These are phyloP conservation scores for Wickerhamomyces bovis DNA, from an alignment of 805 yeast species.

Conservation along the genomic window DNA sequence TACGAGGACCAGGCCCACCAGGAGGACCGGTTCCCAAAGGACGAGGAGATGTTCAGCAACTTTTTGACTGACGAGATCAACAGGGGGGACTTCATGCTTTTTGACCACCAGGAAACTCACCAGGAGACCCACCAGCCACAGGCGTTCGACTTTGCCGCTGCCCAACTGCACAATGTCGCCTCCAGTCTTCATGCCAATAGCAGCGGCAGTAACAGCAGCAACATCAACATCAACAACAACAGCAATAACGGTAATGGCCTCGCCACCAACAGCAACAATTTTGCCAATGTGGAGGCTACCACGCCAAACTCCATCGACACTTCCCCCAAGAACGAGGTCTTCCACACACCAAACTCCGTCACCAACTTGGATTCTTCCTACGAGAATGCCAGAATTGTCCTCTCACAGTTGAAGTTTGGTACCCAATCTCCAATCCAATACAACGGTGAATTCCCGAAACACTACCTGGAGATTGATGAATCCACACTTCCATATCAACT, in stretches of 20 bases:
- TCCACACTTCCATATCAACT: conserved; percentile 38
- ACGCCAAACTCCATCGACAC: conserved; percentile 14
- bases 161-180: neutral
- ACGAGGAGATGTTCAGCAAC: conserved; percentile 20
- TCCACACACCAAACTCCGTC: conserved; percentile 14
- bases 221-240: neutral
- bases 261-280: neutral
- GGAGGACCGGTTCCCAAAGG: conserved; percentile 4
- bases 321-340: conserved; percentile 10
- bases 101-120: conserved; percentile 6
- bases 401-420: conserved; percentile 23
- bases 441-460: conserved; percentile 21
- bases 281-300: conserved; percentile 5
- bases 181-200: too few relatives aligned
- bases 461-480: conserved; percentile 23
- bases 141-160: neutral
- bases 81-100: conserved; percentile 17
- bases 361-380: conserved; percentile 14
- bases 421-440: conserved; percentile 19
- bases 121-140: conserved; percentile 4
- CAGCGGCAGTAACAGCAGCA: too few relatives aligned
- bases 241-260: neutral
- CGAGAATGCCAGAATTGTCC: conserved; percentile 19
- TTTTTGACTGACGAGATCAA: conserved; percentile 22
- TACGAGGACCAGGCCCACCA: conserved; percentile 16